A percentile compares a stretch with the other conserved stretches of the same genome.
Evolutionary conservation across 257 asterid species (phyloP).

Genomic region (Solanum verrucosum): DNA sequence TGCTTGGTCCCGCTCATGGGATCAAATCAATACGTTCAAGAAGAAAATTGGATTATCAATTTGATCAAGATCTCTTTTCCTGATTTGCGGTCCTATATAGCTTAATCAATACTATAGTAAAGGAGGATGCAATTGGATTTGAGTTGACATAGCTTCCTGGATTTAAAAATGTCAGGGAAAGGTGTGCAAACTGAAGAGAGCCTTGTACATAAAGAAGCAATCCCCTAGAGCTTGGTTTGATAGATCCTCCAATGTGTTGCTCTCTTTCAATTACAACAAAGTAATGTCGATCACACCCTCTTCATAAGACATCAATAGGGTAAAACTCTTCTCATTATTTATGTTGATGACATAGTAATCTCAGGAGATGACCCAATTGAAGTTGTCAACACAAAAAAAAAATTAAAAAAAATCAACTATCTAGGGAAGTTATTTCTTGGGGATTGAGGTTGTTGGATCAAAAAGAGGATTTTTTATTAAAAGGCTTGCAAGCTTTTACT

Average conservation of each 20-base stretch:
- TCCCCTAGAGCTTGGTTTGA: neutral
- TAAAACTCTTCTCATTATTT: neutral
- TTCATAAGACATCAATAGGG: neutral
- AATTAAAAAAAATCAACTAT: neutral
- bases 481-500: neutral
- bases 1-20: neutral
- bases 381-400: neutral
- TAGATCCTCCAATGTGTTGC: neutral
- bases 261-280: neutral
- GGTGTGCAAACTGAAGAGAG: neutral
- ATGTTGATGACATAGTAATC: neutral
- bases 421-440: neutral
- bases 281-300: neutral
- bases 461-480: neutral
- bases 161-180: neutral
- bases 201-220: neutral
- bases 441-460: neutral
- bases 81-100: neutral
- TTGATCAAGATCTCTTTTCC: neutral
- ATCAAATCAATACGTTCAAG: neutral
- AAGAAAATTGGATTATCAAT: neutral
- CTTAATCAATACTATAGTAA: neutral
- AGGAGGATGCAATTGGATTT: neutral
- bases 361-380: neutral
- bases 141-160: neutral